Evolutionary conservation across 768 basidiomycete genomes (phyloP), one percentile per base, ranked within the genome.

Genomic region (Boletus tomentosulus): DNA sequence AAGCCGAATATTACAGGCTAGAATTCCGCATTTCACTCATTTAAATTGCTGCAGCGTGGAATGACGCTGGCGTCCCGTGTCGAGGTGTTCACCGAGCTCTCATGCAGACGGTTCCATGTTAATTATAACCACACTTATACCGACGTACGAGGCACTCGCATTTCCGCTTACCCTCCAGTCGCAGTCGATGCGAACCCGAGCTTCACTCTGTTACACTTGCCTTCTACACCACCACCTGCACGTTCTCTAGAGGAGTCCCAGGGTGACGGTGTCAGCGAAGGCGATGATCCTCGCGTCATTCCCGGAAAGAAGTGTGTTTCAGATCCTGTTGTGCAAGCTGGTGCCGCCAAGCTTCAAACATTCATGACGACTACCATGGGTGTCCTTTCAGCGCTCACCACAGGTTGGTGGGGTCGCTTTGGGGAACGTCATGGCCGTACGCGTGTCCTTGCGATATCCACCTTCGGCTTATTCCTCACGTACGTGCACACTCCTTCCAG

Each of bases 321-420:
- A 22, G 74, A 82, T 50, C 75, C 85, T 8, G 78, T 73, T 22
- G 86, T 89, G 6, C 83, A 86, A 58, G 82, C 85, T 6, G 76
- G 81, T 38, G 87, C 87, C 2, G 88, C 86, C 24, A 77, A 75
- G 52, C 78, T 90, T n/a, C 89, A 90, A 71, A 85, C 85, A 7
- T 79, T 82, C 47, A 83, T 95, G 69, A 85, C 85, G 2, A 84
- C 88, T 11, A 78, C 78, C 9, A 87, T 89, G 84, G 92, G 89
- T 48, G 65, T 82, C 7, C 75, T 97, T 38, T 87, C 89, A 48
- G 89, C 90, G 1, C 72, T 91, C 45, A 89, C 88, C 4, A 91
- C 91, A 0, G 90, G 88, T 0, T 89, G 86, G 73, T 97, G 93
- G 93, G 89, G 89, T 48, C 79, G 83, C 46, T 80, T 85, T 39